Percentiles rank a stretch among this genome's conserved stretches.
These are phyloP conservation scores for Spathaspora gorwiae DNA, from an alignment of 805 yeast species.

Conservation along the genomic window DNA sequence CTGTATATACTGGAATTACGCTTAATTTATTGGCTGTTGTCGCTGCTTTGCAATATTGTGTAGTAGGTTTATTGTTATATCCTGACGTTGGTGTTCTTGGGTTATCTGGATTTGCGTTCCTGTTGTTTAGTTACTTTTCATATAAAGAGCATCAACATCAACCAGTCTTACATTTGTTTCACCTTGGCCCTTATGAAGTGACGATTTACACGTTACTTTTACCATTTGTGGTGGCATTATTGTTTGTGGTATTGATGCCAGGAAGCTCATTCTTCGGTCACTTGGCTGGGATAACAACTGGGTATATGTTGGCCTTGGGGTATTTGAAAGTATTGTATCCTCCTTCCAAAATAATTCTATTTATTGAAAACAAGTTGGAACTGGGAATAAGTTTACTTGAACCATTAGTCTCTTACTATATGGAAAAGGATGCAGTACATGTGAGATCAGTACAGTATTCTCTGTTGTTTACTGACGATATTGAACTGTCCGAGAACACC, in stretches of 20 bases:
- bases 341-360: conserved; percentile 58
- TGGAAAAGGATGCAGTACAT: conserved; percentile 47
- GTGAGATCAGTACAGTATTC: conserved; percentile 4
- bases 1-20: conserved; percentile 79
- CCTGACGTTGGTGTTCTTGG: conserved; percentile 59
- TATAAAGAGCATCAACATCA: conserved; percentile 34
- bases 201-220: conserved; percentile 40
- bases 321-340: conserved; percentile 58
- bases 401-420: conserved; percentile 48
- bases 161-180: conserved; percentile 36
- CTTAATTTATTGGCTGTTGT: conserved; percentile 66
- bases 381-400: conserved; percentile 52
- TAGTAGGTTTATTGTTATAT: conserved; percentile 46
- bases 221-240: conserved; percentile 46
- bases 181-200: conserved; percentile 2
- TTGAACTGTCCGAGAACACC: background rate
- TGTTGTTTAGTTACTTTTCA: conserved; percentile 61
- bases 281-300: conserved; percentile 59
- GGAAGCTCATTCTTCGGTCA: conserved; percentile 73
- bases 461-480: conserved; percentile 3
- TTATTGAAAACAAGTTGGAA: conserved; percentile 56
- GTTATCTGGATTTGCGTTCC: conserved; percentile 69
- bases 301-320: conserved; percentile 58
- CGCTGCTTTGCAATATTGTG: conserved; percentile 61
- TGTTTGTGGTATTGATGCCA: conserved; percentile 54